Evolutionary conservation across 2,329 filamentous ascomycete species (phyloP).

Genomic region (Epichloe bromicola): DNA sequence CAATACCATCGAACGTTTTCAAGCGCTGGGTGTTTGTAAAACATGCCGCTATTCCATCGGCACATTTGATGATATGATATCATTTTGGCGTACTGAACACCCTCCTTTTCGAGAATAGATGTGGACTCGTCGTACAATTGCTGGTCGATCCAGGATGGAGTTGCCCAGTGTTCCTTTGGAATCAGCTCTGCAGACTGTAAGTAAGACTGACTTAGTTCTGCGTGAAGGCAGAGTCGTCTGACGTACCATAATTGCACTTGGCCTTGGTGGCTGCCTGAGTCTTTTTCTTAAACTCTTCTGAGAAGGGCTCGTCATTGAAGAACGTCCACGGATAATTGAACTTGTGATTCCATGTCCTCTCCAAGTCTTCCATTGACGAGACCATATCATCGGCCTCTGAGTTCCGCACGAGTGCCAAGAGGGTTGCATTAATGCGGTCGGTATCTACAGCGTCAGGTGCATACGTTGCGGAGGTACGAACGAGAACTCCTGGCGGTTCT

Average conservation of each 20-base stretch:
- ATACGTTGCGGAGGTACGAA: conserved; percentile 65
- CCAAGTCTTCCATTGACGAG: conserved; percentile 78
- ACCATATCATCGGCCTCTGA: conserved; percentile 76
- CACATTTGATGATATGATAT: conserved; percentile 98
- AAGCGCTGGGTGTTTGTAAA: conserved; percentile 91
- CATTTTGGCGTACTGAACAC: conserved; percentile 82
- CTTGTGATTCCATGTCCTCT: conserved; percentile 92
- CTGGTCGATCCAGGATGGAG: conserved; percentile 82
- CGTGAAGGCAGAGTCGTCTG: background rate
- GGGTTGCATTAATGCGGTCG: conserved; percentile 81
- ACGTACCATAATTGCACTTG: conserved; percentile 67
- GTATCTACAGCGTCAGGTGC: conserved; percentile 60
- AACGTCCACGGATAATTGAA: conserved; percentile 99
- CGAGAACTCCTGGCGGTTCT: conserved; percentile 68
- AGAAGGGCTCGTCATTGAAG: conserved; percentile 92
- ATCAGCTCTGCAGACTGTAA: conserved; percentile 51
- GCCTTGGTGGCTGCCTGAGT: conserved; percentile 78
- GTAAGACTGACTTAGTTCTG: background rate
- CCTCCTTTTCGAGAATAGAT: conserved; percentile 66
- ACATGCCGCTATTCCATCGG: conserved; percentile 95
- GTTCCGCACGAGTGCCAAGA: conserved; percentile 86
- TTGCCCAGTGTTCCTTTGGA: conserved; percentile 88
- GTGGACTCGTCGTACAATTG: conserved; percentile 78
- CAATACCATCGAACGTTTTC: conserved; percentile 82
- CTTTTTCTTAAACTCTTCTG: conserved; percentile 78